Conservation (phyloP, 345 rosid species). For the Orychophragmus violaceus region DNA sequence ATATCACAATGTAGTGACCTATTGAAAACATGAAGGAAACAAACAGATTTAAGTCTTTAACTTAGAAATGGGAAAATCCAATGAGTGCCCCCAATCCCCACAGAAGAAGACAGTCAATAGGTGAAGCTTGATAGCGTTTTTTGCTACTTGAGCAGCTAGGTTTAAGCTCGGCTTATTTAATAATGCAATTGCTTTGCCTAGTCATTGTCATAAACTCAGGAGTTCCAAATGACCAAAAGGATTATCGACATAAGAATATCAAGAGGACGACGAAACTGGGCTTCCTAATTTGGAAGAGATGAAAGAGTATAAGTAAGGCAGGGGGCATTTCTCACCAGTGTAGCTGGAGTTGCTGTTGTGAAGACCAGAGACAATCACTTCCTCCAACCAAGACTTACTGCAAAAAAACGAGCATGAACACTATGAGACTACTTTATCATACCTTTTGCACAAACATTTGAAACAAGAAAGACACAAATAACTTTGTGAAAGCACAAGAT, state of each 20-base stretch:
- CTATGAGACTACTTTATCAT: background rate
- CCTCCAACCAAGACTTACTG: constrained; percentile 66
- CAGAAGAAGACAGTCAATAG: background rate
- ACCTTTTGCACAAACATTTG: background rate
- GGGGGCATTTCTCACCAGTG: constrained; percentile 49
- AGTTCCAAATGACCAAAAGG: constrained; percentile 2
- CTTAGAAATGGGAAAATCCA: background rate
- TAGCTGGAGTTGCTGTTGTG: constrained; percentile 41
- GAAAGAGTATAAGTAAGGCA: background rate
- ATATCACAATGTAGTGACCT: constrained; percentile 92
- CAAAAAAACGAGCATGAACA: constrained; percentile 11
- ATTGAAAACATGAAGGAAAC: constrained; percentile 8
- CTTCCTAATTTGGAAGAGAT: background rate
- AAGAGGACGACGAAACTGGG: background rate
- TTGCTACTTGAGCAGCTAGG: background rate
- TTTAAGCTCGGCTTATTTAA: background rate
- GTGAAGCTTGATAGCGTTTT: background rate
- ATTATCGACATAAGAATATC: background rate
- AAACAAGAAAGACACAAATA: background rate
- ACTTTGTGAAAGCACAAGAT: background rate
- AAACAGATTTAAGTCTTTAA: background rate
- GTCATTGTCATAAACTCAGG: background rate
- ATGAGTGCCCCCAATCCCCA: background rate
- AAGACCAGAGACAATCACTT: constrained; percentile 48
- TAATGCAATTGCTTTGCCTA: background rate